Base-by-base conservation (phyloP, 1,284 basidiomycete genomes). In the Ustilago lituana region DNA sequence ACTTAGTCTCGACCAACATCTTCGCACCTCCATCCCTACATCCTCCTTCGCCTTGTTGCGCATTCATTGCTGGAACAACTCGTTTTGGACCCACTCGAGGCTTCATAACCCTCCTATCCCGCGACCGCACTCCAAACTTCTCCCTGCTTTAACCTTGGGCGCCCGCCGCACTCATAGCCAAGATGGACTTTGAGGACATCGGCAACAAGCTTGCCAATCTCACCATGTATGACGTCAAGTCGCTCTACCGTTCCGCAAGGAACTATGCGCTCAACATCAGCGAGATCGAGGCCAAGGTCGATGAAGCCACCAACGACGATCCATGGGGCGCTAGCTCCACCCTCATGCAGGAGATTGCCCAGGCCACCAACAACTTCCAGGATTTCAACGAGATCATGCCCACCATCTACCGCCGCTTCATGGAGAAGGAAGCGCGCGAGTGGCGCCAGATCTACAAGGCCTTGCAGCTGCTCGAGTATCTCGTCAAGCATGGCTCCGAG, bases 351-450 rank as follows among this genome's bases (percentile, higher is more conserved):
- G 94, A 98, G 80, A 98, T 98, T 77, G 94, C 95, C 6, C 89
- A 91, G 86, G 92, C 91, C 74, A 95, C 93, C 7, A 91, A 93
- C 84, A 94, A 93, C 81, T 96, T 93, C 85, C 93, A 95, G 85
- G 89, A 95, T 75, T 99, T 99, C 85, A 98, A 98, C 84, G 96
- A 99, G 85, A 94, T 98, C 81, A 98, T 99, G 94, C 95, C 96
- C 2, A 90, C 89, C 79, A 97, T 98, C 77, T 98, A 97, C 83
- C 87, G 90, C 4, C 88, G 92, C 23, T 84, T 84, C 63, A 84
- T 84, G 54, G 92, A 94, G 84, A 98, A 97, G 85, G 96, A 98
- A 83, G 96, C 96, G 0, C 86, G 91, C 26, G 93, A 99, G 82
- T 99, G 95, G 95, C 87, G 95, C 36, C 94, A 98, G 84, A 98